Conservation (phyloP, 2,329 filamentous ascomycete genomes). For the Trichoderma hamatum region DNA sequence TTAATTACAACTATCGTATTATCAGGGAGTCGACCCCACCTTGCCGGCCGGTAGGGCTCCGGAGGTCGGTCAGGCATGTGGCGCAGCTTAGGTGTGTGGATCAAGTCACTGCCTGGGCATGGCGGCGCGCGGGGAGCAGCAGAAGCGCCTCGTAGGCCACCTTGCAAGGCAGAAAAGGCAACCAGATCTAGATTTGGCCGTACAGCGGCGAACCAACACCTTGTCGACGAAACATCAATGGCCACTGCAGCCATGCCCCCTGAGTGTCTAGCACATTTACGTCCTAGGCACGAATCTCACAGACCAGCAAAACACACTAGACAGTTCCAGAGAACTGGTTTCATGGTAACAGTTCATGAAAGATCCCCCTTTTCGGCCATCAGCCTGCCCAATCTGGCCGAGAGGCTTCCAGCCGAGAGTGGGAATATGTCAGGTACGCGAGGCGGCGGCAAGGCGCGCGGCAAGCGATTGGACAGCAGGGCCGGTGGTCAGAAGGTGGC, state of each 20-base stretch:
- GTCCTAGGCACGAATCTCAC: neutral
- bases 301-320: neutral
- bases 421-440: neutral
- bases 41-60: neutral
- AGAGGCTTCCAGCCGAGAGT: neutral
- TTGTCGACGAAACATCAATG: neutral
- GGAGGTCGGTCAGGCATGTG: neutral
- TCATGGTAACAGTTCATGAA: neutral
- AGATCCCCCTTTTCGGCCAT: neutral
- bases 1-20: neutral
- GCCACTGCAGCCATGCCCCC: neutral
- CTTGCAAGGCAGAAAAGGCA: neutral
- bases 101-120: neutral
- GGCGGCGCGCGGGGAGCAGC: no score
- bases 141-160: neutral
- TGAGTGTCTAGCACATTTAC: neutral
- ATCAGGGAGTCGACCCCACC: no score
- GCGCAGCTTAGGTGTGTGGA: neutral
- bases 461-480: neutral
- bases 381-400: neutral
- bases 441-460: neutral
- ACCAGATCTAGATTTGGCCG: neutral
- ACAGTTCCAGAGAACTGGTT: neutral
- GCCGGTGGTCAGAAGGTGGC: neutral
- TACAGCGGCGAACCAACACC: neutral